A percentile compares a stretch with the other conserved stretches of the same genome.
Evolutionary conservation across 768 basidiomycete genomes (phyloP).

Genomic region (Solioccasus polychromus): DNA sequence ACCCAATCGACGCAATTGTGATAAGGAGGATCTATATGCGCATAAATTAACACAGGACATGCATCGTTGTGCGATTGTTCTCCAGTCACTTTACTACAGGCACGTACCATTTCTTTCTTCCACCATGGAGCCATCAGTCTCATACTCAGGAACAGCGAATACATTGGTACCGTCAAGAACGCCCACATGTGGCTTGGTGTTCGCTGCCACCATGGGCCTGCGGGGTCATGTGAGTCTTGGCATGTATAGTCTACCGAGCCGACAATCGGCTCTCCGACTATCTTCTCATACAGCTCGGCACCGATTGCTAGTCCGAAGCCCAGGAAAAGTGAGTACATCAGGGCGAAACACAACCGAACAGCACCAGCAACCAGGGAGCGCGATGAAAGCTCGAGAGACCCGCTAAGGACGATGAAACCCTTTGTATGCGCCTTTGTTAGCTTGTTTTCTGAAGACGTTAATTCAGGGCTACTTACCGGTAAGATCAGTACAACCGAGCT

Average conservation of each 20-base stretch:
- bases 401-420: conserved; percentile 70
- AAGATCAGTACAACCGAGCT: conserved; percentile 78
- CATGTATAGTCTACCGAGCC: conserved; percentile 64
- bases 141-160: conserved; percentile 62
- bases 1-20: conserved; percentile 63
- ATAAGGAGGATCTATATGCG: conserved; percentile 46
- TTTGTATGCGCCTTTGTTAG: conserved; percentile 6
- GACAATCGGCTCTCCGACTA: conserved; percentile 45
- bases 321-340: conserved; percentile 75
- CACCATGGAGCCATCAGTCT: conserved; percentile 60
- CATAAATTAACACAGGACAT: not conserved
- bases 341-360: conserved; percentile 75
- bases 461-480: conserved; percentile 44
- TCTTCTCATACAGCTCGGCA: conserved; percentile 59
- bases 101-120: conserved; percentile 52
- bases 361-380: conserved; percentile 83
- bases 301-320: conserved; percentile 85
- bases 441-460: not conserved
- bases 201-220: conserved; percentile 69
- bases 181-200: conserved; percentile 76
- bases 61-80: not conserved
- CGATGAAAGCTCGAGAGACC: conserved; percentile 74
- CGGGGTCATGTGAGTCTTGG: conserved; percentile 47
- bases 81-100: not conserved
- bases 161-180: conserved; percentile 71